Percentiles rank a stretch among this genome's conserved stretches.
Evolutionary conservation across 768 basidiomycete species (phyloP).

Genomic region (Piloderma croceum): DNA sequence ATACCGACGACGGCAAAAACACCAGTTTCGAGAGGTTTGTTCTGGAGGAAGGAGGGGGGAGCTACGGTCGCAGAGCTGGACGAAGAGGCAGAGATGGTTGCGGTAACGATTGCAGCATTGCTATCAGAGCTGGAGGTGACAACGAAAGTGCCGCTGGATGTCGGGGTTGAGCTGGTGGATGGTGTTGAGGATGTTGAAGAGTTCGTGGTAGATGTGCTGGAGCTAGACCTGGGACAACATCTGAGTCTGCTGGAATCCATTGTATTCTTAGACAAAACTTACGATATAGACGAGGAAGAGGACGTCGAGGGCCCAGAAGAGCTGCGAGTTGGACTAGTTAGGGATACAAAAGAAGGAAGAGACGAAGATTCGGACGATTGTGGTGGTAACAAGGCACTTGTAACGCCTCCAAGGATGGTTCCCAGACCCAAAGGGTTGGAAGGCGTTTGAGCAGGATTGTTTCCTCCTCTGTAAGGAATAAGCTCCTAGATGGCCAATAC

Average conservation of each 20-base stretch:
- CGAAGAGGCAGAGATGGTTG: conserved; percentile 23
- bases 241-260: conserved; percentile 9
- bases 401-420: conserved; percentile 1
- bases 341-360: conserved; percentile 9
- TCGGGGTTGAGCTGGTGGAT: conserved; percentile 12
- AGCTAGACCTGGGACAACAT: conserved; percentile 7
- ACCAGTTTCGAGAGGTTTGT: conserved; percentile 57
- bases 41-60: conserved; percentile 48
- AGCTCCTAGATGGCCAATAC: too few relatives aligned
- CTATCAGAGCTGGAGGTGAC: conserved; percentile 23
- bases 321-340: conserved; percentile 21
- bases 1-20: conserved; percentile 53
- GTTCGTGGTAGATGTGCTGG: conserved; percentile 12
- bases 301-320: conserved; percentile 21
- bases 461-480: too few relatives aligned
- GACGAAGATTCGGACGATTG: conserved; percentile 7
- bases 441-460: too few relatives aligned
- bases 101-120: conserved; percentile 27
- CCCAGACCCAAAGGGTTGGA: too few relatives aligned
- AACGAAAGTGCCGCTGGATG: conserved; percentile 7
- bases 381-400: not conserved
- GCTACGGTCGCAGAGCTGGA: conserved; percentile 15
- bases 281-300: conserved; percentile 10
- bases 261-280: not conserved
- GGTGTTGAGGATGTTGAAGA: conserved; percentile 9